Base-by-base conservation (phyloP, 2,329 filamentous ascomycete genomes). In the Cladosporium oxysporum region DNA sequence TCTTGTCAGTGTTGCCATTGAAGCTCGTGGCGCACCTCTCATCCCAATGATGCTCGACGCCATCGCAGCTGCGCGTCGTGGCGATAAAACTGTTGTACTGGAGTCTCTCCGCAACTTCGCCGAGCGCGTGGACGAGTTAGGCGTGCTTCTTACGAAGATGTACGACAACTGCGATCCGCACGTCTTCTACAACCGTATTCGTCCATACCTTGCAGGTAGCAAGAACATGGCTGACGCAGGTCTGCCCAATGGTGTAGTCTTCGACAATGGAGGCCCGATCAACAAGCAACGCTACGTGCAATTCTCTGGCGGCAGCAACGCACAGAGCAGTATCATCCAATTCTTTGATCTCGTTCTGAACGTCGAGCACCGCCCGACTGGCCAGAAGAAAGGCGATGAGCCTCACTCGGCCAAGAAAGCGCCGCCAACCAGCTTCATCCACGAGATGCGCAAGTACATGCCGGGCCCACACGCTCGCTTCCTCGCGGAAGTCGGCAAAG, bases 191-290 rank as follows among this genome's bases (percentile, higher is more conserved):
- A 88, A 97, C 79, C 91, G 93, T 67, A 96, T 99, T 72, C 88
- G 95, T n/a, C 94, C 95, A 0, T 98, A 96, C 78, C 85, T 99
- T 2, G 94, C 95, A 6, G 95, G 95, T 16, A 95, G 93, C 77
- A 97, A 97, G 84, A 98, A 98, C 77, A 99, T 97, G 95, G 88
- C 86, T 58, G 94, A 97, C 68, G 95, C 94, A 5, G 95, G 95
- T 16, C 84, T 99, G 11, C 93, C 95, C 0, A 83, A 89, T 67
- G 95, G 95, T 23, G 89, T 99, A 60, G 82, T 94, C 58, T 98
- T 97, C 76, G 93, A 97, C 71, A 87, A 86, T 12, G 90, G 88
- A 29, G 83, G 81, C 14, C 84, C 88, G 35, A 75, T 77, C 37
- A 76, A 78, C 68, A 73, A 76, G 65, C 80, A 82, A 67, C 81